Evolutionary conservation across 2,329 filamentous ascomycete species (phyloP), one percentile per base, ranked within the genome.

Genomic region (Epichloe coenophiala): DNA sequence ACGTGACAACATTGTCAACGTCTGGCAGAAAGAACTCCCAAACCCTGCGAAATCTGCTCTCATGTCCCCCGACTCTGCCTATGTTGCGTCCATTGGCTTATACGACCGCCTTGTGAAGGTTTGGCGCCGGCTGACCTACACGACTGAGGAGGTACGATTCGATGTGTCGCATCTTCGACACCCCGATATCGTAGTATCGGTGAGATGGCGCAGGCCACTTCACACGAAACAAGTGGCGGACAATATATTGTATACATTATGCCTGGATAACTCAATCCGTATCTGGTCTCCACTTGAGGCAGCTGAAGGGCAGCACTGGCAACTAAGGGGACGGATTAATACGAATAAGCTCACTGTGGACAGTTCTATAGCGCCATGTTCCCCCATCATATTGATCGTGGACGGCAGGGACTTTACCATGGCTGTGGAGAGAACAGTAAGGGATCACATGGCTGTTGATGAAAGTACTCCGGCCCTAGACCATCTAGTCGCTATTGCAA

Each of bases 131-230:
- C 71, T 95, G 23, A 86, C 85, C 8, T 96, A 91, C 62, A 88
- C 88, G 13, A 77, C 81, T 1, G 84, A 88, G 52, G 85, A 94
- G 58, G 84, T 88, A 39, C 78, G 86, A 51, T 97, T 97, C 66
- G 91, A 97, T 60, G 83, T 95, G 59, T 83, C 83, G 31, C 97
- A 97, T 66, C 79, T 98, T 2, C 75, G 82, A n/a, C 93, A 98
- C 63, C 87, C 88, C 1, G 75, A 78, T 27, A 69, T 83, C 1
- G 81, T 98, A n/a, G 91, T 87, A 3, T 81, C 80, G 53, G 69
- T 95, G 53, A 83, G 91, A 63, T 98, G 94, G 94, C 83, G 88
- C 45, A 80, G 80, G 54, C 87, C 88, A 5, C 79, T 80, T 54
- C 81, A 93, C 61, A 70, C 80, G 13, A 87, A 91, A 37, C 86